A percentile compares a stretch with the other conserved stretches of the same genome.
phyloP scores from a whole-genome alignment of 768 basidiomycete genomes.

The Amanita pallidorosea region DNA sequence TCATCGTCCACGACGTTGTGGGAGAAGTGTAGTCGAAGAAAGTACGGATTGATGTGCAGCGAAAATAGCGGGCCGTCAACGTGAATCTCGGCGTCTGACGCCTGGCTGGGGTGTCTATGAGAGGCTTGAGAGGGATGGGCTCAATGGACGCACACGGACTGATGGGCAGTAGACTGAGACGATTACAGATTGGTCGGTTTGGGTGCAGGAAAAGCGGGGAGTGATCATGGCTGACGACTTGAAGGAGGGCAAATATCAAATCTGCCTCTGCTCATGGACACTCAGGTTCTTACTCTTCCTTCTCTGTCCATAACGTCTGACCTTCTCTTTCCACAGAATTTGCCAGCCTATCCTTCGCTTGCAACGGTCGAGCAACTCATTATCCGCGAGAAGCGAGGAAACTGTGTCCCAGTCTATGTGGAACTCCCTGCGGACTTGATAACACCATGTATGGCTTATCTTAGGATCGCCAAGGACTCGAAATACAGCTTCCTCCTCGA shows the following conservation, averaged over 20 bases:
- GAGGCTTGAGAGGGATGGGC: constrained; percentile 5
- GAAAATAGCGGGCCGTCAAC: constrained; percentile 62
- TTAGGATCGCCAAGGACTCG: constrained; percentile 84
- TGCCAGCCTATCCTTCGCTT: constrained; percentile 62
- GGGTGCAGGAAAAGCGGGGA: constrained; percentile 61
- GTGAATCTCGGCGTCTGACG: constrained; percentile 71
- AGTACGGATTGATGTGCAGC: constrained; percentile 77
- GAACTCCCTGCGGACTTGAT: constrained; percentile 92
- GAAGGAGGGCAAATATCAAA: background rate
- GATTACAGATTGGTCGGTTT: constrained; percentile 43
- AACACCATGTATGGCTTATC: constrained; percentile 95
- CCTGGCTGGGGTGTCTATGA: constrained; percentile 36
- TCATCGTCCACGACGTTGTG: constrained; percentile 60
- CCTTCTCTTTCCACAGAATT: constrained; percentile 31
- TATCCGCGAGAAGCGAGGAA: constrained; percentile 73
- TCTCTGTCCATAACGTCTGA: background rate
- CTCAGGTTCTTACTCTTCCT: constrained; percentile 24
- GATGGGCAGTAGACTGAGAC: constrained; percentile 62
- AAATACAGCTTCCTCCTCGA: constrained; percentile 94
- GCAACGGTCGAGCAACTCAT: constrained; percentile 70
- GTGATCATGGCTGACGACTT: constrained; percentile 77
- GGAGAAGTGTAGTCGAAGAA: constrained; percentile 69
- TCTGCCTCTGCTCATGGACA: constrained; percentile 28
- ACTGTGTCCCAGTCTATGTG: constrained; percentile 87
- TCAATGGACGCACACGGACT: constrained; percentile 40